phyloP scores from a whole-genome alignment of 2,329 filamentous ascomycete species.

The Chaetomium sp. region DNA sequence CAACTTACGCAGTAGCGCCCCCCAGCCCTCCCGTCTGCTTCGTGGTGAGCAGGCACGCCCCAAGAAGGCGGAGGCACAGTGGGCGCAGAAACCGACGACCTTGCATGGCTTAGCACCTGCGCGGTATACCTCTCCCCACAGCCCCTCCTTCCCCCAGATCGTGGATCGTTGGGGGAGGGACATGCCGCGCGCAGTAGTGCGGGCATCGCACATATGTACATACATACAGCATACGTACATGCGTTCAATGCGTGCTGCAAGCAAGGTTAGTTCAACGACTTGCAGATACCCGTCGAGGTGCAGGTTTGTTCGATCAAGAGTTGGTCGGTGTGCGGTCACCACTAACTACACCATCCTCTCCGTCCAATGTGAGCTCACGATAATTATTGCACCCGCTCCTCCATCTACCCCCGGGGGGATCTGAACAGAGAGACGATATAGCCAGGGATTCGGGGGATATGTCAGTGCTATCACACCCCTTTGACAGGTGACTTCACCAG shows the following conservation, averaged over 20 bases:
- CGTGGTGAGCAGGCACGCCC: neutral
- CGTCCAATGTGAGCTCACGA: too few species aligned
- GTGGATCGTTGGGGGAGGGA: neutral
- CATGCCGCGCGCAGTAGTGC: too few species aligned
- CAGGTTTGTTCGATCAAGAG: neutral
- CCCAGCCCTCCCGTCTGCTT: too few species aligned
- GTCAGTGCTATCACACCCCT: neutral
- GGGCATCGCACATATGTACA: neutral
- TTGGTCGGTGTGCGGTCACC: too few species aligned
- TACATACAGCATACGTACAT: neutral
- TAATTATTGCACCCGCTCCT: too few species aligned
- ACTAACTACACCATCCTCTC: too few species aligned
- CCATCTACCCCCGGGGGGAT: too few species aligned
- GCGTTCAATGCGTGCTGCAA: neutral
- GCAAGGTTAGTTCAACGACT: neutral
- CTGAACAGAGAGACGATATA: neutral
- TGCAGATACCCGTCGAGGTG: neutral
- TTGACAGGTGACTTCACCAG: neutral
- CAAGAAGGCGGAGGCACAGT: neutral
- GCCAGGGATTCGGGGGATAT: neutral
- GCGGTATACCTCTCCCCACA: neutral
- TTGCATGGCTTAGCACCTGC: constrained; percentile 9
- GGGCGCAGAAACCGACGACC: neutral
- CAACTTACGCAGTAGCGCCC: neutral
- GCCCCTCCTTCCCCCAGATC: neutral